Evolutionary conservation across 75 land plant species (phyloP).

Genomic region (Chamaecyparis obtusa): DNA sequence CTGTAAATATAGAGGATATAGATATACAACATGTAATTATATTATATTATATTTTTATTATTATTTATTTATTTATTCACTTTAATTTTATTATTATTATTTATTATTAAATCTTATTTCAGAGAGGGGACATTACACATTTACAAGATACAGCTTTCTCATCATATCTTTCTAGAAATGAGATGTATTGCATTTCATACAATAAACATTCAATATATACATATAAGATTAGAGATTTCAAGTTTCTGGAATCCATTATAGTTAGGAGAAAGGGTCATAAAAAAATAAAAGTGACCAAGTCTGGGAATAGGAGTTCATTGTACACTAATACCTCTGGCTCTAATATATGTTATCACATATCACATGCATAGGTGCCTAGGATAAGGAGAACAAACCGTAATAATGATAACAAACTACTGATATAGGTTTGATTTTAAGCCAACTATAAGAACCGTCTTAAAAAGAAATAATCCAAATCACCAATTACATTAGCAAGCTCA

Average conservation of each 20-base stretch:
- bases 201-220: background rate
- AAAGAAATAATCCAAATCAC: background rate
- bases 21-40: too few relatives aligned
- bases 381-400: background rate
- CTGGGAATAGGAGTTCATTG: background rate
- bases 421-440: background rate
- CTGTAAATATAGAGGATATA: too few relatives aligned
- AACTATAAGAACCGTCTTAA: background rate
- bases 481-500: background rate
- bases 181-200: background rate
- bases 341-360: background rate
- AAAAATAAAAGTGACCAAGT: background rate
- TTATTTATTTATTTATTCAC: too few relatives aligned
- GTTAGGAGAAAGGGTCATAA: too few relatives aligned
- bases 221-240: background rate
- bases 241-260: background rate
- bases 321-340: background rate
- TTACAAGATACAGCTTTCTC: background rate
- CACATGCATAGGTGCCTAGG: background rate
- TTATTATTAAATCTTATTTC: too few relatives aligned
- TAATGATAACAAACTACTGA: background rate
- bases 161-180: background rate
- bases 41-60: too few relatives aligned
- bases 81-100: too few relatives aligned
- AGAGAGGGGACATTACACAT: background rate